Conservation (phyloP, 176 grass and related monocot species). For the Hyparrhenia diplandra region DNA sequence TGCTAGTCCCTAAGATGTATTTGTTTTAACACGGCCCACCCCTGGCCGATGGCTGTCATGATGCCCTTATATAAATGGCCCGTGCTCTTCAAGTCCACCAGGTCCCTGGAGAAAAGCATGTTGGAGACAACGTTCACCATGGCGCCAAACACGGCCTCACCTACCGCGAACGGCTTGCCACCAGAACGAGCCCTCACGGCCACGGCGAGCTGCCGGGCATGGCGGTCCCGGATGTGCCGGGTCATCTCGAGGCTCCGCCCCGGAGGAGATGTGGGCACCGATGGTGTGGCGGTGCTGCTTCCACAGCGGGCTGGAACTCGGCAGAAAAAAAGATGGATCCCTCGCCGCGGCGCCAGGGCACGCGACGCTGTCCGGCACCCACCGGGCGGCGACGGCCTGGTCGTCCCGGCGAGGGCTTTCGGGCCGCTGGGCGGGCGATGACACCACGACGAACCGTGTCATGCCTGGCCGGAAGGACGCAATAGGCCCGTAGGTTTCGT, state of each 20-base stretch:
- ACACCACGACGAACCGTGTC: conserved; percentile 1
- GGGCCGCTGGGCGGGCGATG: not conserved
- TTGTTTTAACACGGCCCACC: too few species aligned
- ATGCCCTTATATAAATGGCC: too few species aligned
- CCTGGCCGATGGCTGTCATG: too few species aligned
- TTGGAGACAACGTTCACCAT: conserved; percentile 25
- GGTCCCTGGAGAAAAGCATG: conserved; percentile 25
- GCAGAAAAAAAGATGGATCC: conserved; percentile 20
- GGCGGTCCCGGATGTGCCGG: conserved; percentile 14
- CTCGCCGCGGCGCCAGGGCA: not conserved
- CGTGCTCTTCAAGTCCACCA: not conserved
- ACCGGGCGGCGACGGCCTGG: not conserved
- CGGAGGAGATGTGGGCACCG: not conserved
- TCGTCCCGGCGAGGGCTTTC: conserved; percentile 15
- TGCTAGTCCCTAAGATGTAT: too few species aligned
- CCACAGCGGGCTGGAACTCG: conserved; percentile 14
- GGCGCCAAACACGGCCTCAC: not conserved
- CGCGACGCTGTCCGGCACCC: not conserved
- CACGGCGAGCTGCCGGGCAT: not conserved
- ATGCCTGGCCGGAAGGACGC: not conserved
- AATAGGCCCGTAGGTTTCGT: too few species aligned
- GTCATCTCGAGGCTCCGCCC: not conserved
- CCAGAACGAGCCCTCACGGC: too few species aligned
- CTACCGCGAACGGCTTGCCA: not conserved
- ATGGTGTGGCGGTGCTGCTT: not conserved